A percentile compares a stretch with the other conserved stretches of the same genome.
Evolutionary conservation across 1,139 yeast species (phyloP).

Genomic region (Protomyces inouyei): DNA sequence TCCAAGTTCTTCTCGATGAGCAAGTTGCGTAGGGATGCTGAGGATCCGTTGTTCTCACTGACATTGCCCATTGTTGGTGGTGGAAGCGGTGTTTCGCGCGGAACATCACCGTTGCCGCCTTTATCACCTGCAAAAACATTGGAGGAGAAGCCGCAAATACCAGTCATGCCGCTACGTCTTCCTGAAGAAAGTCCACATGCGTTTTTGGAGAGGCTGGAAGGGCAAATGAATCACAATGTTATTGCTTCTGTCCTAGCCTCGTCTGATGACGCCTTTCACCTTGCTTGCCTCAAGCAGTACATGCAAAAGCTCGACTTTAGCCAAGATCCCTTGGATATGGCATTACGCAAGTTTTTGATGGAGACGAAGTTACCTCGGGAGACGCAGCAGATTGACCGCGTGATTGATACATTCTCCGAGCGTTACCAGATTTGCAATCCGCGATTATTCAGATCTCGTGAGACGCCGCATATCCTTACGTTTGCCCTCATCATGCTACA

Average conservation of each 20-base stretch:
- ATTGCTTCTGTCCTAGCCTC: conserved; percentile 43
- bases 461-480: conserved; percentile 53
- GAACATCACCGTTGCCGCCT: conserved; percentile 2
- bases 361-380: conserved; percentile 58
- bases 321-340: conserved; percentile 56
- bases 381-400: conserved; percentile 66
- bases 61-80: neutral
- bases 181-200: conserved; percentile 41
- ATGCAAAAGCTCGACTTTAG: conserved; percentile 46
- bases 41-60: neutral
- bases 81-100: neutral
- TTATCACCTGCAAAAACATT: neutral
- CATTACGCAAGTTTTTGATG: conserved; percentile 55
- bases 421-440: conserved; percentile 47
- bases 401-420: conserved; percentile 52
- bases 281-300: conserved; percentile 43
- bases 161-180: conserved; percentile 38
- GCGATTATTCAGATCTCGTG: conserved; percentile 42
- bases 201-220: conserved; percentile 40
- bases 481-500: conserved; percentile 63
- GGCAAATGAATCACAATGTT: conserved; percentile 41
- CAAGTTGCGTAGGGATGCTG: conserved; percentile 5
- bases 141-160: neutral
- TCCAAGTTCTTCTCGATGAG: conserved; percentile 19
- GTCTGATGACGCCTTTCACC: conserved; percentile 41